Base-by-base conservation (phyloP, 257 asterid genomes). In the Penstemon davidsonii region DNA sequence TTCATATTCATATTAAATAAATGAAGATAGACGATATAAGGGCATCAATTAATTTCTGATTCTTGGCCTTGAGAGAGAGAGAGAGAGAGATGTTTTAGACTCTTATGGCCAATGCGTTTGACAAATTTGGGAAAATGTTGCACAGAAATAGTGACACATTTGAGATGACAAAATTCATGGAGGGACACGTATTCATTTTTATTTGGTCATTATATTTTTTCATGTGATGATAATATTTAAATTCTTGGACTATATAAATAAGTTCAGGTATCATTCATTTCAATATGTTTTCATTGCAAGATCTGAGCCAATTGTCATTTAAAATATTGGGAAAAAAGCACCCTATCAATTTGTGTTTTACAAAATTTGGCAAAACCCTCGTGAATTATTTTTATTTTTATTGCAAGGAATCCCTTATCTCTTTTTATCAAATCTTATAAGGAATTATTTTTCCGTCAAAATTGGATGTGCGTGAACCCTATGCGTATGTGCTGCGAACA, bases 11-110 rank as follows among this genome's bases (percentile, higher is more conserved):
- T 54, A 63, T 25, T 50, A 13, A 56, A 62, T 75, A 70, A 83
- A 79, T 80, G 88, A 85, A 83, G 83, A 72, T 69, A 76, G 68
- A 55, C 60, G 69, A 71, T 44, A 68, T 55, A 75, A 54, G 65
- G 69, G 73, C 79, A 68, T 74, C 62, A 77, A 7, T 43, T 25
- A 39, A 37, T 60, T 71, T 66, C 56, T 70, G 80, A 78, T 76
- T 63, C 79, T 75, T 61, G 78, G 68, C 73, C 81, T 78, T 68
- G 55, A 55, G 33, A 25, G 33, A 25, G 33, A 25, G 33, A 67
- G 79, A 54, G 72, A 80, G 69, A 60, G 59, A 55, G 70, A 70
- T 67, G 60, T 74, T 77, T 36, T 43, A 72, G 55, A 62, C 44
- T 66, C 19, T 0, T 33, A 63, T 63, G 56, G 11, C 19, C 67